Conservation (phyloP, 768 basidiomycete genomes). For the Chalciporus chontae region DNA sequence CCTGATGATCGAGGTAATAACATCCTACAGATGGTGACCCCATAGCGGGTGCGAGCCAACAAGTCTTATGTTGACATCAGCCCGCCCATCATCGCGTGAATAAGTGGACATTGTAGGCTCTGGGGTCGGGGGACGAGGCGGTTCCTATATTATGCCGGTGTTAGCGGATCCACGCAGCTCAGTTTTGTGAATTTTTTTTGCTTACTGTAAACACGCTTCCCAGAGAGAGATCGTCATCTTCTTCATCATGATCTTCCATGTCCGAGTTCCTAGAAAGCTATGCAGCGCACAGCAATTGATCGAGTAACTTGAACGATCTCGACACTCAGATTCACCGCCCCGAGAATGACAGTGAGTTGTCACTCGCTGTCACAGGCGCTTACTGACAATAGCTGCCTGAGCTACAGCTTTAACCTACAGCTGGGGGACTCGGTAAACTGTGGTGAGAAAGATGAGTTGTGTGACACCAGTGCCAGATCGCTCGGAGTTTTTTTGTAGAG, state of each 20-base stretch:
- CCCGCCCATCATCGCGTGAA: conserved; percentile 28
- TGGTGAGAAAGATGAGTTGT: too few species aligned
- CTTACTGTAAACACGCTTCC: conserved; percentile 51
- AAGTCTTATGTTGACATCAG: conserved; percentile 55
- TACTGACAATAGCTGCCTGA: too few species aligned
- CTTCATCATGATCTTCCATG: conserved; percentile 20
- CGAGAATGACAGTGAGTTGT: too few species aligned
- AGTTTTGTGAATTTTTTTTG: neutral
- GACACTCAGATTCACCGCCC: too few species aligned
- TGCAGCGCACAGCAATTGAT: too few species aligned
- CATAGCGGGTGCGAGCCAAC: conserved; percentile 81
- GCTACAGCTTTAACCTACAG: too few species aligned
- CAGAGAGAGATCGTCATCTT: conserved; percentile 36
- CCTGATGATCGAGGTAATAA: too few species aligned
- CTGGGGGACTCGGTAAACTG: too few species aligned
- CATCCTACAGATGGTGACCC: conserved; percentile 70
- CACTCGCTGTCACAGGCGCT: too few species aligned
- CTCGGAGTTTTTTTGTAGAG: too few species aligned
- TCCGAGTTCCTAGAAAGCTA: neutral
- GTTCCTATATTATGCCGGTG: conserved; percentile 39
- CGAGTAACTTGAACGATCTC: too few species aligned
- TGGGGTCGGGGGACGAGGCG: conserved; percentile 63
- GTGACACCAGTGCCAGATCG: too few species aligned
- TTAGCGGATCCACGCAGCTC: neutral
- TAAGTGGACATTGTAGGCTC: conserved; percentile 54